phyloP scores from a whole-genome alignment of 1,284 basidiomycete species.

The Pseudozyma sp. region DNA sequence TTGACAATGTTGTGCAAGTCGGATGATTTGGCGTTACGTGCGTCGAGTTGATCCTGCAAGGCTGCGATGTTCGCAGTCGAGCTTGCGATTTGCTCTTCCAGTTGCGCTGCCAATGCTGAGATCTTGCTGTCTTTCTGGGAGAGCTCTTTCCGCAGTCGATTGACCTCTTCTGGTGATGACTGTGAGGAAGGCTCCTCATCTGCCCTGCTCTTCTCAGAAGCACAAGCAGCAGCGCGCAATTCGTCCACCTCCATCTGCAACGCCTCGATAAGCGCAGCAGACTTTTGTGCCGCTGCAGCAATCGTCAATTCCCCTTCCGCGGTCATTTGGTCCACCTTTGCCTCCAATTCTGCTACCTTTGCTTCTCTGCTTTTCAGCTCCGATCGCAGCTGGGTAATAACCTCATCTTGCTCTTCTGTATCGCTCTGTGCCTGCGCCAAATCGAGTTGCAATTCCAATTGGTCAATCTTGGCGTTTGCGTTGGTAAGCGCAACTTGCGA shows the following conservation, averaged over 20 bases:
- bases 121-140: neutral
- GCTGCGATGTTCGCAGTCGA: neutral
- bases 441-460: neutral
- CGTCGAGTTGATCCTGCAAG: conserved; percentile 1
- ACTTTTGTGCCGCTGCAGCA: conserved; percentile 25
- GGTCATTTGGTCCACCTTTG: conserved; percentile 20
- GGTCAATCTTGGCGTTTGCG: neutral
- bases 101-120: neutral
- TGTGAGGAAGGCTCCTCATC: neutral
- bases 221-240: neutral
- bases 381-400: neutral
- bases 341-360: conserved; percentile 2
- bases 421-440: neutral
- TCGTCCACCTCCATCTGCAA: conserved; percentile 2
- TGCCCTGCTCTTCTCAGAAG: too few relatives aligned
- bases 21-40: neutral
- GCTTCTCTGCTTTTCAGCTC: neutral
- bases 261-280: conserved; percentile 16
- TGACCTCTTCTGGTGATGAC: neutral
- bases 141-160: neutral
- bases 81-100: neutral
- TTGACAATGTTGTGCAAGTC: conserved; percentile 12
- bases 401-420: neutral
- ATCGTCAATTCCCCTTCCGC: conserved; percentile 30
- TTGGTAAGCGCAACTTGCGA: conserved; percentile 5